phyloP scores from a whole-genome alignment of 2,329 filamentous ascomycete species.

The Hypoxylon sp. region DNA sequence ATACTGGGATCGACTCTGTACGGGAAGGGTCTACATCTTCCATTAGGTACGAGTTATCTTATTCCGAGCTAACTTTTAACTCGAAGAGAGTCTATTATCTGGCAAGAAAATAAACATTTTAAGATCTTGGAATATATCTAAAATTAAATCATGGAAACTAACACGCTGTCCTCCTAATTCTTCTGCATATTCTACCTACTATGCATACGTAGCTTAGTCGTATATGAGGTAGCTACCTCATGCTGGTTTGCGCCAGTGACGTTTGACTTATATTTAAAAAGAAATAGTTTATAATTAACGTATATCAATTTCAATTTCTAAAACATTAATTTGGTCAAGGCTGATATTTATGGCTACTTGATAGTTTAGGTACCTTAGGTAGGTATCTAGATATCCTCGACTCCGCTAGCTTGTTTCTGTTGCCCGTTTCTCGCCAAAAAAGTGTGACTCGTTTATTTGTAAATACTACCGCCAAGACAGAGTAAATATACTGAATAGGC shows the following conservation, averaged over 20 bases:
- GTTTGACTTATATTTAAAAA: neutral
- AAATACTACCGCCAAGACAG: neutral
- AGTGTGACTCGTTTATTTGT: neutral
- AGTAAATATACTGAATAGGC: neutral
- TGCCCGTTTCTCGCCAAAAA: neutral
- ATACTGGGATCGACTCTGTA: conserved; percentile 4
- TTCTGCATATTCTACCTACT: neutral
- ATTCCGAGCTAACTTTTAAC: neutral
- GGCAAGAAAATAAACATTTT: neutral
- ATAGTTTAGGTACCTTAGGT: no score
- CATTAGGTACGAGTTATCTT: neutral
- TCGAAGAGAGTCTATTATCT: neutral
- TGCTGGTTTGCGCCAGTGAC: neutral
- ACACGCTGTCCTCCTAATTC: conserved; percentile 1
- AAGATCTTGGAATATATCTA: neutral
- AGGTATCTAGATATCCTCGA: no score
- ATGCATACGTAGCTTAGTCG: neutral
- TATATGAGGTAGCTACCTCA: neutral
- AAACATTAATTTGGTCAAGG: neutral
- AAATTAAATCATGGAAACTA: neutral
- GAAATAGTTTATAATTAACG: neutral
- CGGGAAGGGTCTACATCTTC: neutral
- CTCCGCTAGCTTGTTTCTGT: neutral
- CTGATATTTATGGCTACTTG: no score
- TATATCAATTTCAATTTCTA: neutral